Conservation (phyloP, 371 early-diverging fungal species). For the Mortierella sp. region DNA sequence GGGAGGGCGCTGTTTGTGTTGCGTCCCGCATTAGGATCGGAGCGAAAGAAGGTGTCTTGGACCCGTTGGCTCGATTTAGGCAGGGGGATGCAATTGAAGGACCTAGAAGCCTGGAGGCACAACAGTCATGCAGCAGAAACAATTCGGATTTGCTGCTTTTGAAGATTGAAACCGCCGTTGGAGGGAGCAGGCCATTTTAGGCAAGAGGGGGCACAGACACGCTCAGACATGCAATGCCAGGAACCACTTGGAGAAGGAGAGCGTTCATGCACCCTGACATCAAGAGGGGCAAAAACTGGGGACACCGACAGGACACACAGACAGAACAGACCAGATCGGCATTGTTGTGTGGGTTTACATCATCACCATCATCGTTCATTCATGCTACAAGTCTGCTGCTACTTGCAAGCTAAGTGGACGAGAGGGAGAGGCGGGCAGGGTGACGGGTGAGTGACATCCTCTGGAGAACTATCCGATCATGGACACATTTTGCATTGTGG, state of each 20-base stretch:
- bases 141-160: not conserved
- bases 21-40: conserved; percentile 1
- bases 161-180: not conserved
- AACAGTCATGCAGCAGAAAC: not conserved
- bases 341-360: not conserved
- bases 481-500: not conserved
- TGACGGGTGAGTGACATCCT: not conserved
- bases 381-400: not conserved
- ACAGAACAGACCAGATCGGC: not conserved
- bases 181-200: not conserved
- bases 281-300: not conserved
- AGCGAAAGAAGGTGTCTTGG: not conserved
- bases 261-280: not conserved
- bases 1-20: not conserved
- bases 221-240: not conserved
- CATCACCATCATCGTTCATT: not conserved
- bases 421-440: not conserved
- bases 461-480: not conserved
- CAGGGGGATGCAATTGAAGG: not conserved
- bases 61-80: not conserved
- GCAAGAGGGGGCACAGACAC: not conserved
- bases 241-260: not conserved
- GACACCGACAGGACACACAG: not conserved
- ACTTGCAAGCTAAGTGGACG: not conserved
- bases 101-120: too few species aligned